phyloP scores from a whole-genome alignment of 768 basidiomycete species.

The Phlebiopsis flavidoalba region DNA sequence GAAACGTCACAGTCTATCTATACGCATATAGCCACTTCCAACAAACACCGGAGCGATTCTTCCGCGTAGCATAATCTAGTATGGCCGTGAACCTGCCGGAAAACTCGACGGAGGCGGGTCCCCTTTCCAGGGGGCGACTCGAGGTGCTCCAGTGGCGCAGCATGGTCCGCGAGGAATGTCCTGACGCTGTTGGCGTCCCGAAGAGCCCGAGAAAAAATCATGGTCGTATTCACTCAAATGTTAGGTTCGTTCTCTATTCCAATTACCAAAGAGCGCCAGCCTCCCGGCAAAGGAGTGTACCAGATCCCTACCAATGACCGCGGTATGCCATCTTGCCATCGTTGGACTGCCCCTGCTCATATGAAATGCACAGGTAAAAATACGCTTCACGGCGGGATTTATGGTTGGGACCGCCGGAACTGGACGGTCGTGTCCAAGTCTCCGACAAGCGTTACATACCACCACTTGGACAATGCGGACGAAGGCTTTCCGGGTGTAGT shows the following conservation, averaged over 20 bases:
- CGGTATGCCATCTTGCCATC: constrained; percentile 27
- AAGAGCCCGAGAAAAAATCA: too few species aligned
- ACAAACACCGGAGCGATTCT: too few species aligned
- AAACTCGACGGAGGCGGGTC: too few species aligned
- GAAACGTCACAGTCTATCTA: too few species aligned
- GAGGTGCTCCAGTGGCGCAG: too few species aligned
- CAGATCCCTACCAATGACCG: constrained; percentile 49
- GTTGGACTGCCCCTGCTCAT: not conserved
- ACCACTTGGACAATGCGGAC: constrained; percentile 44
- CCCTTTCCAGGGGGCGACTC: too few species aligned
- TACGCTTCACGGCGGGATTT: constrained; percentile 51
- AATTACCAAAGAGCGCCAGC: constrained; percentile 39
- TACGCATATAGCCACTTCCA: too few species aligned
- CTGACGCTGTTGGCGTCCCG: too few species aligned
- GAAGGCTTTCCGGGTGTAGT: constrained; percentile 37
- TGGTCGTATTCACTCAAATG: not conserved
- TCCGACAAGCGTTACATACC: constrained; percentile 45
- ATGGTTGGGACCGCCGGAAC: constrained; percentile 53
- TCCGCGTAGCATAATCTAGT: too few species aligned
- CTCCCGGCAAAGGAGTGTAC: constrained; percentile 39
- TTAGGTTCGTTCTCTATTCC: constrained; percentile 53
- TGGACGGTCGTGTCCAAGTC: constrained; percentile 45
- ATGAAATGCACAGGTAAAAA: constrained; percentile 26
- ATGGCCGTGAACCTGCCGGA: too few species aligned
- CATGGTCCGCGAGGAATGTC: too few species aligned